phyloP scores from a whole-genome alignment of 768 basidiomycete species.

The Lactarius indigo region DNA sequence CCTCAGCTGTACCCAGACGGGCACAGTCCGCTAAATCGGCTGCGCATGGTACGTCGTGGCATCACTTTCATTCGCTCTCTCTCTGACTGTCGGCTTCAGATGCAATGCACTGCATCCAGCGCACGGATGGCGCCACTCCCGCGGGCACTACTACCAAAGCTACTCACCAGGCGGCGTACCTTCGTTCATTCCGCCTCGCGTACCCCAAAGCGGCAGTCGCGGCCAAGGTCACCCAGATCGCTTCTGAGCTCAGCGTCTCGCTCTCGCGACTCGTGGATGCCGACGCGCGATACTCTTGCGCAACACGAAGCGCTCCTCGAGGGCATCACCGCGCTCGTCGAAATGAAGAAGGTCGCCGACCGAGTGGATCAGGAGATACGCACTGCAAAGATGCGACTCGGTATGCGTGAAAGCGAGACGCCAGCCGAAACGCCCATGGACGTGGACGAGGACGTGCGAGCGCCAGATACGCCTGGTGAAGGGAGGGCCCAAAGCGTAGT shows the following conservation, averaged over 20 bases:
- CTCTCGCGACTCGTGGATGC: slow-evolving; percentile 84
- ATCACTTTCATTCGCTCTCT: slow-evolving; percentile 3
- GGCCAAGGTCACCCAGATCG: slow-evolving; percentile 71
- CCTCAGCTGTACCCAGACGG: slow-evolving; percentile 14
- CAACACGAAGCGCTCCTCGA: slow-evolving; percentile 72
- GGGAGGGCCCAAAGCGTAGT: slow-evolving; percentile 64
- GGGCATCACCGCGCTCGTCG: slow-evolving; percentile 70
- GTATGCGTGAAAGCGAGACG: slow-evolving; percentile 46
- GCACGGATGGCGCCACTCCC: slow-evolving; percentile 53
- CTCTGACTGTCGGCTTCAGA: slow-evolving; percentile 42
- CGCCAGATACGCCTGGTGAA: slow-evolving; percentile 49
- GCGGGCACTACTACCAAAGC: slow-evolving; percentile 62
- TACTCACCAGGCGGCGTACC: slow-evolving; percentile 72
- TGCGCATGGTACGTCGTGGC: slow-evolving; percentile 47
- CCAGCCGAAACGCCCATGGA: slow-evolving; percentile 34
- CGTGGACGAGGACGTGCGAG: slow-evolving; percentile 37
- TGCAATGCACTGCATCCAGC: slow-evolving; percentile 66
- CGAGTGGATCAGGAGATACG: slow-evolving; percentile 82
- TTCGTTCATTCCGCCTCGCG: slow-evolving; percentile 86
- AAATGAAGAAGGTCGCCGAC: slow-evolving; percentile 85
- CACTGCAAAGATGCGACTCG: slow-evolving; percentile 60
- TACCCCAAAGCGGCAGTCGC: slow-evolving; percentile 69
- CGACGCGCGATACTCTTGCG: slow-evolving; percentile 76
- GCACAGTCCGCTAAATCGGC: slow-evolving; percentile 54
- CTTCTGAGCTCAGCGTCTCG: slow-evolving; percentile 73